These are phyloP conservation scores for Stevia rebaudiana DNA, from an alignment of 140 eudicot species.

Conservation along the genomic window DNA sequence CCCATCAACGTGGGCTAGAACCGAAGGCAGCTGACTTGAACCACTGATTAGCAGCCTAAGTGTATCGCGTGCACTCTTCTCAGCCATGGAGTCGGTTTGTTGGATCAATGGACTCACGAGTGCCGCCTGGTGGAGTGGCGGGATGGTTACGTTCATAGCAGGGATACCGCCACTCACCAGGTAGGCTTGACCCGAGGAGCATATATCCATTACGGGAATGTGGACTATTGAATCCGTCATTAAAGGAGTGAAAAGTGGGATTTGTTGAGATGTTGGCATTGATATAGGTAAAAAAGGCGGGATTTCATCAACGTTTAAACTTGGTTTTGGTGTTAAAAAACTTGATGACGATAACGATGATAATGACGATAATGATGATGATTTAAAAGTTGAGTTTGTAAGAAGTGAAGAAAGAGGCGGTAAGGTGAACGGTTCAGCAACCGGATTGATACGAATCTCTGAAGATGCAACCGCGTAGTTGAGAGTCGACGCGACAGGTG, in stretches of 20 bases:
- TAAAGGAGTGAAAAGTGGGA: slow-evolving; percentile 69
- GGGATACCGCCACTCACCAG: slow-evolving; percentile 82
- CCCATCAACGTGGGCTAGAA: slow-evolving; percentile 46
- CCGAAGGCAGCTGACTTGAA: slow-evolving; percentile 54
- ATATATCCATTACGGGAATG: slow-evolving; percentile 72
- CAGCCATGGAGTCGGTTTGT: slow-evolving; percentile 49
- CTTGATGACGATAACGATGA: slow-evolving; percentile 39
- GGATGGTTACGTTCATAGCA: slow-evolving; percentile 44
- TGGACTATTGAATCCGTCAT: slow-evolving; percentile 86
- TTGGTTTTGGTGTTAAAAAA: slow-evolving; percentile 36
- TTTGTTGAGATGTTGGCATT: slow-evolving; percentile 53
- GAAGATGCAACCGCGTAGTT: slow-evolving; percentile 38
- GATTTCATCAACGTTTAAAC: slow-evolving; percentile 45
- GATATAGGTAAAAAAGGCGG: slow-evolving; percentile 54
- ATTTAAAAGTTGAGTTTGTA: slow-evolving; percentile 28
- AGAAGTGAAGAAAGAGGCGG: slow-evolving; percentile 65
- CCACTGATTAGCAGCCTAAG: slow-evolving; percentile 47
- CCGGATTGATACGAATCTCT: slow-evolving; percentile 41
- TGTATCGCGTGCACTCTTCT: slow-evolving; percentile 48
- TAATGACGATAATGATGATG: slow-evolving; percentile 29
- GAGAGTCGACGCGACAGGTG: slow-evolving; percentile 57
- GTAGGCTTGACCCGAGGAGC: slow-evolving; percentile 81
- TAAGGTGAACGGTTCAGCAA: slow-evolving; percentile 46
- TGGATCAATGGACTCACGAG: slow-evolving; percentile 38
- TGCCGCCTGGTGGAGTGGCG: slow-evolving; percentile 38